phyloP scores from a whole-genome alignment of 192 early-diverging fungal genomes.

The Gonapodya prolifera region DNA sequence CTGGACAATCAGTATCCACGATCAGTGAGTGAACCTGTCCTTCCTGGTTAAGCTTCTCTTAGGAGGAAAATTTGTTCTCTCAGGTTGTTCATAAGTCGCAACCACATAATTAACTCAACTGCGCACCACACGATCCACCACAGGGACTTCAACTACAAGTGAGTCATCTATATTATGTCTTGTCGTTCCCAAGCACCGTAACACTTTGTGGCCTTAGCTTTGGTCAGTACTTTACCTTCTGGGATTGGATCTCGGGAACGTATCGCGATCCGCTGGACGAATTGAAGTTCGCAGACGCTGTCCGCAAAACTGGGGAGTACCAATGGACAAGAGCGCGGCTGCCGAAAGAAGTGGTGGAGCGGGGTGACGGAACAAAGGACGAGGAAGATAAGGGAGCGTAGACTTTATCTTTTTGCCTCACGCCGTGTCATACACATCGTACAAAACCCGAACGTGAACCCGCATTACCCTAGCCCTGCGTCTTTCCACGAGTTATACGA shows the following conservation, averaged over 20 bases:
- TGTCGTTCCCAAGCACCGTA: not conserved
- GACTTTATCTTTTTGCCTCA: too few species aligned
- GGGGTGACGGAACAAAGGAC: not conserved
- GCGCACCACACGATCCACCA: constrained; percentile 98
- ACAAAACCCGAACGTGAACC: too few species aligned
- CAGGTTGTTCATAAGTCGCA: constrained; percentile 56
- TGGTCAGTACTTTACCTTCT: constrained; percentile 96
- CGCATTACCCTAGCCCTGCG: too few species aligned
- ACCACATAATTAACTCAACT: constrained; percentile 64
- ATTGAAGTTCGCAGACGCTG: not conserved
- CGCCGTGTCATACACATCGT: too few species aligned
- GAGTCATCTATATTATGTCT: not conserved
- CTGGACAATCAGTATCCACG: constrained; percentile 98
- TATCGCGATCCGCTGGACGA: constrained; percentile 15
- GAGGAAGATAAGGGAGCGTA: not conserved
- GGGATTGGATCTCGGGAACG: constrained; percentile 61
- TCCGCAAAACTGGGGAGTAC: not conserved
- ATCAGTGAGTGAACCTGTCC: constrained; percentile 39
- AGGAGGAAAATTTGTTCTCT: not conserved
- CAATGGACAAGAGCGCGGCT: not conserved
- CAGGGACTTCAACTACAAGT: constrained; percentile 96
- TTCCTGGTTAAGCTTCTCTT: not conserved
- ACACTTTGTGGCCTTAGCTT: constrained; percentile 26
- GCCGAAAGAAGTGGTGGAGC: not conserved
- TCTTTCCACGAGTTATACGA: too few species aligned